Evolutionary conservation across 2,329 filamentous ascomycete genomes (phyloP).

Genomic region (Cryphonectria japonica): DNA sequence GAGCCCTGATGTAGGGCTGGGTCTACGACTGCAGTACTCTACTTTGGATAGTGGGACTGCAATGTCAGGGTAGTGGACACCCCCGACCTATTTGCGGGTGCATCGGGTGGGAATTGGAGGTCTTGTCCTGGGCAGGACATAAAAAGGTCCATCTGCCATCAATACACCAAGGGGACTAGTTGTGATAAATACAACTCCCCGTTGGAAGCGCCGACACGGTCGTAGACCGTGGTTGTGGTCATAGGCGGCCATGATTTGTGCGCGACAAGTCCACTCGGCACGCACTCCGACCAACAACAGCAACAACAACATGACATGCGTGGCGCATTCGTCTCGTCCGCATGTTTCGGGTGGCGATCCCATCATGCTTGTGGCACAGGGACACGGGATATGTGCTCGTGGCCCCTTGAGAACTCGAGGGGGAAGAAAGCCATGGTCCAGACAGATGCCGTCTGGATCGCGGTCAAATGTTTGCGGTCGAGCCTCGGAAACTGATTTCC

Average conservation of each 20-base stretch:
- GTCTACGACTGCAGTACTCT: background rate
- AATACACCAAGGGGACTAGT: background rate
- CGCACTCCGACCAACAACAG: background rate
- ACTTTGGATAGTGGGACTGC: background rate
- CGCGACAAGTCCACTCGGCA: too few relatives aligned
- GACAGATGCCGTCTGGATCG: constrained; percentile 30
- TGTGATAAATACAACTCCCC: background rate
- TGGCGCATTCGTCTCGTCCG: constrained; percentile 4
- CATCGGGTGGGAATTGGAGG: background rate
- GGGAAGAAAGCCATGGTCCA: constrained; percentile 29
- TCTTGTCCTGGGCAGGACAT: constrained; percentile 34
- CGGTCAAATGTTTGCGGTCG: constrained; percentile 10
- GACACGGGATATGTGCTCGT: too few relatives aligned
- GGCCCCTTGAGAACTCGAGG: background rate
- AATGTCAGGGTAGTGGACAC: background rate
- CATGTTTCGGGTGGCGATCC: constrained; percentile 6
- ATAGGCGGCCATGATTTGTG: too few relatives aligned
- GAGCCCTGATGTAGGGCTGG: background rate
- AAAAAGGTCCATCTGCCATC: constrained; percentile 31
- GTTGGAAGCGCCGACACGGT: background rate
- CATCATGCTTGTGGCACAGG: constrained; percentile 16
- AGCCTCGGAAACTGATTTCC: constrained; percentile 15
- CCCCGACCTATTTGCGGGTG: background rate
- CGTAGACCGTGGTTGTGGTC: background rate
- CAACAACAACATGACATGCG: background rate